Evolutionary conservation across 129 eudicot genomes (phyloP).

Genomic region (Solidago caesia): DNA sequence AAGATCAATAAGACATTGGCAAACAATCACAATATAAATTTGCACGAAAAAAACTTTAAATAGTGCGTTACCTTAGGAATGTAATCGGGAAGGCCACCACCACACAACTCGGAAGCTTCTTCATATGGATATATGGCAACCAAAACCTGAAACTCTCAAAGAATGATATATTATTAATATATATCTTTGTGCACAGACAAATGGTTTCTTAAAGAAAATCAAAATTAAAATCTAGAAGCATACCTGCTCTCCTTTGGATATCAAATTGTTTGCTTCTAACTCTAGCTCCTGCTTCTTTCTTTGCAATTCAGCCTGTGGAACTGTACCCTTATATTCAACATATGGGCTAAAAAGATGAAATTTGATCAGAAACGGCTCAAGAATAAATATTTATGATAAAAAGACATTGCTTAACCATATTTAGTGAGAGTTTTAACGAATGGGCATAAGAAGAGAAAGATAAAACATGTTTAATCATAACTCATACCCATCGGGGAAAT

Average conservation of each 20-base stretch:
- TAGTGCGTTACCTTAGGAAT: conserved; percentile 62
- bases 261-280: conserved; percentile 59
- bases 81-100: conserved; percentile 87
- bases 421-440: background rate
- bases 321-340: conserved; percentile 79
- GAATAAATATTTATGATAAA: background rate
- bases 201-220: background rate
- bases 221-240: conserved; percentile 21
- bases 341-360: conserved; percentile 54
- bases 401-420: background rate
- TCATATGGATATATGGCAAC: conserved; percentile 62
- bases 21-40: background rate
- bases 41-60: background rate
- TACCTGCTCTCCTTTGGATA: conserved; percentile 69
- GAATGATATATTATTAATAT: background rate
- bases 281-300: conserved; percentile 64
- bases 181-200: background rate
- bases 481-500: conserved; percentile 88
- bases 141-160: conserved; percentile 51
- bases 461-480: background rate
- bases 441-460: background rate
- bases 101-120: conserved; percentile 66
- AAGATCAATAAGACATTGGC: background rate
- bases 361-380: background rate
- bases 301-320: conserved; percentile 64